Conservation (phyloP, 257 asterid genomes). For the Solanum boliviense region DNA sequence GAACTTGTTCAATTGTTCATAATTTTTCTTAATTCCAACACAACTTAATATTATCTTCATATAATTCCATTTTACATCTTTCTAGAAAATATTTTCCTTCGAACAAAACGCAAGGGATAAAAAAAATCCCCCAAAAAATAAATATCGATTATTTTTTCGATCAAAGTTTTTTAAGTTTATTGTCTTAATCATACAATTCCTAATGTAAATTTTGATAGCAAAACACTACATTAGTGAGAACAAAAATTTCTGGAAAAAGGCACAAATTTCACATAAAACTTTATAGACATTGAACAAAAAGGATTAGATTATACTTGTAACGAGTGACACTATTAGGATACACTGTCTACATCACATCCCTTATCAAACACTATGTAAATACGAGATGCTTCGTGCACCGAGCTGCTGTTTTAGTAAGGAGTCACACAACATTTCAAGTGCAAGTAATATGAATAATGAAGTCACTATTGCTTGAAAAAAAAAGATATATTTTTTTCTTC, state of each 20-base stretch:
- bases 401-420: neutral
- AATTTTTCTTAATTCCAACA: neutral
- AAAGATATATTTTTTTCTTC: neutral
- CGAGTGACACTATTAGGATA: neutral
- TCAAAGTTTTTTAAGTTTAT: too few relatives aligned
- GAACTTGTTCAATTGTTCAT: neutral
- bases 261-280: neutral
- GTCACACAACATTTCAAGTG: neutral
- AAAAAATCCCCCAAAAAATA: too few relatives aligned
- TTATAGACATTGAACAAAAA: neutral
- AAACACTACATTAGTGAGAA: neutral
- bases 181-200: neutral
- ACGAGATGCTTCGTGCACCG: neutral
- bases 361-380: neutral
- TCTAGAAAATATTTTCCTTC: neutral
- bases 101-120: too few relatives aligned
- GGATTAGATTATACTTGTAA: neutral
- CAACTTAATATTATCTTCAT: neutral
- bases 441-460: neutral
- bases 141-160: too few relatives aligned
- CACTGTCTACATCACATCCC: neutral
- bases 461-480: neutral
- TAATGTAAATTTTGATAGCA: neutral
- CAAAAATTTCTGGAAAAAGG: neutral
- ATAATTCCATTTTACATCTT: too few relatives aligned